Evolutionary conservation across 495 filamentous ascomycete genomes (phyloP).

Genomic region (Tuber indicum): DNA sequence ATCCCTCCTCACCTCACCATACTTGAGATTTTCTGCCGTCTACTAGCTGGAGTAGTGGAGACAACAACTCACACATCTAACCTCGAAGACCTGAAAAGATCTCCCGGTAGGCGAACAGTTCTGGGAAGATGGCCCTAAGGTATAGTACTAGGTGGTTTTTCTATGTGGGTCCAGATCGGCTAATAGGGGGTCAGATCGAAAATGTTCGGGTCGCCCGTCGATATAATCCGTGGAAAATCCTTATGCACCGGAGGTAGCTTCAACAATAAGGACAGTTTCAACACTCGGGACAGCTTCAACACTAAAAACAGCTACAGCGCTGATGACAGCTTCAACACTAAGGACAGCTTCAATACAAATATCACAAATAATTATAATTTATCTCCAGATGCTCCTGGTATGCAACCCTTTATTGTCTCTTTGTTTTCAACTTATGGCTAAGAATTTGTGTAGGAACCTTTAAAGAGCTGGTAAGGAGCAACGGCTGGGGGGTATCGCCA

Average conservation of each 20-base stretch:
- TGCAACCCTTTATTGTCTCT: background rate
- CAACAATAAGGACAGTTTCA: no score
- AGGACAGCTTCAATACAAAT: conserved; percentile 14
- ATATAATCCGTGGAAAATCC: no score
- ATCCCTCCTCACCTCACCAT: background rate
- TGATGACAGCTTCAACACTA: no score
- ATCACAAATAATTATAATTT: background rate
- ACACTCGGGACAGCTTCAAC: no score
- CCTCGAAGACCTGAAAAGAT: background rate
- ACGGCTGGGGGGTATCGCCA: background rate
- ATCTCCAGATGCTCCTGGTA: background rate
- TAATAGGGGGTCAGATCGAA: background rate
- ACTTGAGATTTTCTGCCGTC: no score
- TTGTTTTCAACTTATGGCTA: background rate
- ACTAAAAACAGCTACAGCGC: no score
- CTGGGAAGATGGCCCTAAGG: background rate
- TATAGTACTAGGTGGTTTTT: background rate
- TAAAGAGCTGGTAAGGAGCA: background rate
- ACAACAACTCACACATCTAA: background rate
- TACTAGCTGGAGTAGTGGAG: no score
- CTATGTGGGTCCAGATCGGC: background rate
- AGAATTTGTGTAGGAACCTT: background rate
- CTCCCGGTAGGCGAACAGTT: background rate
- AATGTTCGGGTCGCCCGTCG: no score
- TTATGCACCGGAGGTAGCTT: no score